Evolutionary conservation across 192 early-diverging fungal species (phyloP), one percentile per base, ranked within the genome.

Genomic region (Rhizophagus clarus): DNA sequence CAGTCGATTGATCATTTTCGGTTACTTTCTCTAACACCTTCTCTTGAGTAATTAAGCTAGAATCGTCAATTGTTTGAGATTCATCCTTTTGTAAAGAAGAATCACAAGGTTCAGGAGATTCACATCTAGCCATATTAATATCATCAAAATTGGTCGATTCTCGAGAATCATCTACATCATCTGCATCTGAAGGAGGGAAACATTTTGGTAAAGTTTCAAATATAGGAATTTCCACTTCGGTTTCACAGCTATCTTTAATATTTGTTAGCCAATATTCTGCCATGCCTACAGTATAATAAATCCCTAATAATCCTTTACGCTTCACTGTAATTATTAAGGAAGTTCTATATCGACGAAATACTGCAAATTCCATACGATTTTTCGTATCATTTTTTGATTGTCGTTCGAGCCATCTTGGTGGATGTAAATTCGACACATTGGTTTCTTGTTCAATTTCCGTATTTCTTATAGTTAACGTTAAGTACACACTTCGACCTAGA

Each of bases 261-360:
- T 67, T 26, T 14, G 32, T 51, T 24, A 77, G 32, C 61, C 62
- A 68, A 17, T 47, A 62, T 42, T 67, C 32, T 26, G 40, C 76
- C 8, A n/a, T 77, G 22, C 76, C 64, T 1, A 67, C 28, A 8
- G 61, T 64, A 17, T 42, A 1, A 11, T 24, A 26, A 4, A 77
- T 67, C 22, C 76, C 76, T 1, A 77, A 61, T 42, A 77, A 20
- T 14, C 34, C 34, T 45, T 31, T 20, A 40, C 29, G 22, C 12
- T 29, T 77, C 8, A 77, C 9, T 42, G 20, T 37, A 32, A 77
- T 61, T 31, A 28, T 77, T 3, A 77, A 10, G 3, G n/a, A 28
- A 17, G 62, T 77, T 47, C 60, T 37, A n/a, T 77, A 28, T 24
- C 76, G 76, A 31, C 51, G n/a, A 31, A 77, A 32, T 45, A 77